phyloP scores from a whole-genome alignment of 2,329 filamentous ascomycete genomes.

The Westerdykella ornata region DNA sequence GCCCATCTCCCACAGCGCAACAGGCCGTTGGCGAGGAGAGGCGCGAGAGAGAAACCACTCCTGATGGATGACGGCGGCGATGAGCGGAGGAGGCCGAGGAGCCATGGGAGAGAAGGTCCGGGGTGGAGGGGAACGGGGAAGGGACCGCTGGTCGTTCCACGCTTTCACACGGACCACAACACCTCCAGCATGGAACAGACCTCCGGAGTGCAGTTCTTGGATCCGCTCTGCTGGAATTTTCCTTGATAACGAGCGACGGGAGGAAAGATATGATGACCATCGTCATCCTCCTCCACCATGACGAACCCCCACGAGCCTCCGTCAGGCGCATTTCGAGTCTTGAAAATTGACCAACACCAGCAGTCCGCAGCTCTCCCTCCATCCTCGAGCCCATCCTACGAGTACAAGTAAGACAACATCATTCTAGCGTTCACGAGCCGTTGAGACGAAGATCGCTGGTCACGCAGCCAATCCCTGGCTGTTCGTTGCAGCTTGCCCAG shows the following conservation, averaged over 20 bases:
- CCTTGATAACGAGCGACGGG: constrained; percentile 29
- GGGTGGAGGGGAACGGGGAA: not conserved
- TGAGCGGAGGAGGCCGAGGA: not conserved
- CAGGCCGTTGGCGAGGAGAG: not conserved
- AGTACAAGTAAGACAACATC: not conserved
- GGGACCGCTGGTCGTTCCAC: not conserved
- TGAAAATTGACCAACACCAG: not conserved
- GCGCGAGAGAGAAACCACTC: not conserved
- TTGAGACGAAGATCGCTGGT: constrained; percentile 6
- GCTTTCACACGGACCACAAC: constrained; percentile 1
- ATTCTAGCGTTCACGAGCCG: not conserved
- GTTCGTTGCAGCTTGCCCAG: constrained; percentile 1
- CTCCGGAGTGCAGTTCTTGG: constrained; percentile 22
- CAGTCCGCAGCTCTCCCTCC: not conserved
- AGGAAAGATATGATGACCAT: constrained; percentile 30
- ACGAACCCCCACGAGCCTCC: constrained; percentile 14
- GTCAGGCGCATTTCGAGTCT: not conserved
- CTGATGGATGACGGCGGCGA: not conserved
- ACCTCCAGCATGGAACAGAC: not conserved
- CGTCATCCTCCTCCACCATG: constrained; percentile 9
- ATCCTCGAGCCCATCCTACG: not conserved
- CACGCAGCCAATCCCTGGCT: constrained; percentile 17
- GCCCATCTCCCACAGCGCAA: not conserved
- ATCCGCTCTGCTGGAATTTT: constrained; percentile 22
- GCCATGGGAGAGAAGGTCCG: not conserved